Base-by-base conservation (phyloP, 495 filamentous ascomycete species). In the Trichoderma orchidacearum region DNA sequence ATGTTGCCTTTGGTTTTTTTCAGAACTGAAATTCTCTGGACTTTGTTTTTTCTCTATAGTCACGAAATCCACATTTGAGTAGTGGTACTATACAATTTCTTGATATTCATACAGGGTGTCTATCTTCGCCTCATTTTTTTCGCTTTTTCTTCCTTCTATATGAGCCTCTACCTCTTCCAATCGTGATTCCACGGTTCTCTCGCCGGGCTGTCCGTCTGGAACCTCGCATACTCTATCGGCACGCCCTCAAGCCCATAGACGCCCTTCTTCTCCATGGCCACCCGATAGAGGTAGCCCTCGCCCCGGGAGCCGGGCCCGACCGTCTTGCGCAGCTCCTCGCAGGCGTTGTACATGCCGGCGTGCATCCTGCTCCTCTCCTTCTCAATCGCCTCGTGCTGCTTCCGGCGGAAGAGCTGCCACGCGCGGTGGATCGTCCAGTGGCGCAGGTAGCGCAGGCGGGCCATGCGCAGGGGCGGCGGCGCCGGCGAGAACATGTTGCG, bases 401-500 rank as follows among this genome's bases (percentile, higher is more conserved):
- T 73, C 55, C 80, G 75, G 62, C 81, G 80, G 72, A 82, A 82
- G 41, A 95, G 69, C 58, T 86, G 75, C 86, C 89, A 96, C 21
- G 91, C 93, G 61, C 93, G 90, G 74, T 97, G 91, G 75, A 99
- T 97, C 54, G 93, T 96, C 93, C 94, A 99, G 76, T 99, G 93
- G 25, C 93, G 87, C 61, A 97, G 85, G 73, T 81, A 80, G 55
- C 93, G 86, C 73, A 85, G 86, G 60, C 91, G 89, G 27, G 82
- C 87, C 78, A 95, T 85, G 59, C 87, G 82, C 60, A 96, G 80
- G 2, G 91, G 90, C 2, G 87, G 83, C 0, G 88, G 88, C 8
- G 56, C 41, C 21, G 45, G 41, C 3, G 41, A 30, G 56, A 51
- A 52, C 41, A 57, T 52, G 45, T 51, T 50, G 41, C 32, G 41